A percentile compares a stretch with the other conserved stretches of the same genome.
These are phyloP conservation scores for Tolypocladium amazonense DNA, from an alignment of 2,329 filamentous ascomycete species.

Conservation along the genomic window DNA sequence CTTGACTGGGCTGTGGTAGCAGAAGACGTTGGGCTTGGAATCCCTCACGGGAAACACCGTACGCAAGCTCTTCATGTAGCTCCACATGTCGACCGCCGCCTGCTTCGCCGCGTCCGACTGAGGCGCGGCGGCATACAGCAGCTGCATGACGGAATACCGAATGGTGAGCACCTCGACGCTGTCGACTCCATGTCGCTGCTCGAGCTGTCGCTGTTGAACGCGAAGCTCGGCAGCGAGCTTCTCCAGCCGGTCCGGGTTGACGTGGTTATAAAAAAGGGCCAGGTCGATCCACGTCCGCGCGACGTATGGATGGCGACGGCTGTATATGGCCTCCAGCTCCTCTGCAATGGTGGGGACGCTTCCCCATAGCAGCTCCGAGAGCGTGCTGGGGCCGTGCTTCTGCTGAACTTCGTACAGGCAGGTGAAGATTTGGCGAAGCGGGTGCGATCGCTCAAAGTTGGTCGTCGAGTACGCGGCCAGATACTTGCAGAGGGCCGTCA, in stretches of 20 bases:
- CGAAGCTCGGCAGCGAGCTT: constrained; percentile 27
- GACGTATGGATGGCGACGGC: constrained; percentile 31
- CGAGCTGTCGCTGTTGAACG: constrained; percentile 22
- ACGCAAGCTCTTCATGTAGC: constrained; percentile 21
- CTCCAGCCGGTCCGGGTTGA: constrained; percentile 23
- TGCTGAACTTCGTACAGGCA: constrained; percentile 34
- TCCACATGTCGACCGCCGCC: constrained; percentile 26
- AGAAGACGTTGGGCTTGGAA: constrained; percentile 26
- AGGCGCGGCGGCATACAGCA: constrained; percentile 24
- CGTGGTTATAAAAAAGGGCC: constrained; percentile 27
- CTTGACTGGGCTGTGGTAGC: constrained; percentile 32
- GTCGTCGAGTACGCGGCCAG: constrained; percentile 31
- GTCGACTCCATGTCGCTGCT: constrained; percentile 20
- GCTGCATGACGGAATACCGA: constrained; percentile 29
- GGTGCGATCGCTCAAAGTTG: constrained; percentile 31
- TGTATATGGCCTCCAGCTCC: constrained; percentile 32
- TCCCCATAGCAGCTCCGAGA: constrained; percentile 32
- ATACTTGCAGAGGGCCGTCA: constrained; percentile 35
- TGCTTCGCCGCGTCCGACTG: constrained; percentile 22
- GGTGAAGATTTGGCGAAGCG: constrained; percentile 30
- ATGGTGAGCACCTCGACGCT: constrained; percentile 25
- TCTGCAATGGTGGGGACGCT: constrained; percentile 30
- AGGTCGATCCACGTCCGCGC: constrained; percentile 31
- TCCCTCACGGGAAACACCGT: constrained; percentile 25
- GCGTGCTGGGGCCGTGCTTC: constrained; percentile 28